A percentile compares a stretch with the other conserved stretches of the same genome.
phyloP scores from a whole-genome alignment of 2,329 filamentous ascomycete genomes.

The Penicillium occitanis region DNA sequence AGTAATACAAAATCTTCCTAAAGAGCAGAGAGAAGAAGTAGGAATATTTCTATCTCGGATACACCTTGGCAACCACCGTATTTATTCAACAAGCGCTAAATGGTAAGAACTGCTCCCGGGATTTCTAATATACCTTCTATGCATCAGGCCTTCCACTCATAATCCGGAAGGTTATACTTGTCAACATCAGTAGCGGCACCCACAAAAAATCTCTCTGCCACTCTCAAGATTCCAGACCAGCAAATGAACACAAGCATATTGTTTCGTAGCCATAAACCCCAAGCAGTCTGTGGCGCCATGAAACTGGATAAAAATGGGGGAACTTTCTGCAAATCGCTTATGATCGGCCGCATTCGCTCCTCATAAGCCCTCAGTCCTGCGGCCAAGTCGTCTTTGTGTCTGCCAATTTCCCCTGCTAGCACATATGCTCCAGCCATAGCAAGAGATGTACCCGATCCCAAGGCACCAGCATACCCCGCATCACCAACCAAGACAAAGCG shows the following conservation, averaged over 20 bases:
- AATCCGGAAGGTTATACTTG: background rate
- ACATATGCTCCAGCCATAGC: slow-evolving; percentile 46
- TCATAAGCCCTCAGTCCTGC: background rate
- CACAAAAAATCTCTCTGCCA: background rate
- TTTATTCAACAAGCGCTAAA: background rate
- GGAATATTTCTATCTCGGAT: background rate
- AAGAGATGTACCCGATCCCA: slow-evolving; percentile 54
- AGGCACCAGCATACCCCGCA: slow-evolving; percentile 51
- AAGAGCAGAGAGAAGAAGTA: background rate
- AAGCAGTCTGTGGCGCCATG: background rate
- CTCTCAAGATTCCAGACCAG: background rate
- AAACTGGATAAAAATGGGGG: background rate
- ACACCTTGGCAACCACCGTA: background rate
- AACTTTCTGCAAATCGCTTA: background rate
- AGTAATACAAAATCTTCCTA: background rate
- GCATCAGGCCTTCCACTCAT: background rate
- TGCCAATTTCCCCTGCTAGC: slow-evolving; percentile 36
- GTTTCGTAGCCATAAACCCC: background rate
- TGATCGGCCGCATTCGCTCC: background rate
- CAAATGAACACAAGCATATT: background rate
- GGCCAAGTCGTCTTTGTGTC: background rate
- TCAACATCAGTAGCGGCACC: background rate
- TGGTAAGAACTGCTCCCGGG: background rate
- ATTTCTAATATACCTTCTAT: background rate
- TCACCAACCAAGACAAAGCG: slow-evolving; percentile 57